Evolutionary conservation across 148 eudicot species (phyloP).

Genomic region (Rhododendron griersonianum): DNA sequence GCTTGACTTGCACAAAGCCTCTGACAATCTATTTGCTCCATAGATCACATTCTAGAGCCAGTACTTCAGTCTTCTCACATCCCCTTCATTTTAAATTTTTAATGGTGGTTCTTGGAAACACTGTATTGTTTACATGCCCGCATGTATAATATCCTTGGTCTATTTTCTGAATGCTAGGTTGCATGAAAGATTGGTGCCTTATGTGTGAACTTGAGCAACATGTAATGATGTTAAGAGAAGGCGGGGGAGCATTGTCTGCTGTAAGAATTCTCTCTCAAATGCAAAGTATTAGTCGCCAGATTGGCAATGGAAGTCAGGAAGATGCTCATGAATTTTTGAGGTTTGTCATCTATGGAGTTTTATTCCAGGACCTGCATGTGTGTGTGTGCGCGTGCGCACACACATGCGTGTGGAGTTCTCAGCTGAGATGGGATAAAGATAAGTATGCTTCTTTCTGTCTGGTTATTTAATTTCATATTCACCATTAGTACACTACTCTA

Average conservation of each 20-base stretch:
- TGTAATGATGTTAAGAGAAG: constrained; percentile 63
- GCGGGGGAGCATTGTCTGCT: constrained; percentile 76
- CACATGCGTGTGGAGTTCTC: not conserved
- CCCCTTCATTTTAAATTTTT: not conserved
- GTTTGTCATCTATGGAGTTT: constrained; percentile 28
- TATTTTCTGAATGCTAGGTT: constrained; percentile 38
- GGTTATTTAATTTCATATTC: constrained; percentile 6
- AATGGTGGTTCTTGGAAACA: not conserved
- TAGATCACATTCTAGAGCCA: constrained; percentile 76
- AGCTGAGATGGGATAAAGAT: constrained; percentile 2
- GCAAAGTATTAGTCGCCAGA: constrained; percentile 67
- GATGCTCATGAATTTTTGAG: constrained; percentile 98
- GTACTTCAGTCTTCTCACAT: constrained; percentile 35
- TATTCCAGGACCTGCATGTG: not conserved
- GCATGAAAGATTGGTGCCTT: constrained; percentile 76
- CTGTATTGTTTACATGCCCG: constrained; percentile 8
- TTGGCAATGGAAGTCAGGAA: constrained; percentile 96
- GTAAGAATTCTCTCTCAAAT: constrained; percentile 67
- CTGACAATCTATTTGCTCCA: constrained; percentile 65
- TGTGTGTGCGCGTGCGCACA: not conserved
- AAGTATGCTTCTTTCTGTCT: not conserved
- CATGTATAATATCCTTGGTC: constrained; percentile 15
- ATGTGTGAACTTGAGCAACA: constrained; percentile 95
- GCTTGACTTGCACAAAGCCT: constrained; percentile 91
- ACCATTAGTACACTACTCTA: constrained; percentile 3